Evolutionary conservation across 306 rosid genomes (phyloP), one percentile per base, ranked within the genome.

Genomic region (Carpinus viminea): DNA sequence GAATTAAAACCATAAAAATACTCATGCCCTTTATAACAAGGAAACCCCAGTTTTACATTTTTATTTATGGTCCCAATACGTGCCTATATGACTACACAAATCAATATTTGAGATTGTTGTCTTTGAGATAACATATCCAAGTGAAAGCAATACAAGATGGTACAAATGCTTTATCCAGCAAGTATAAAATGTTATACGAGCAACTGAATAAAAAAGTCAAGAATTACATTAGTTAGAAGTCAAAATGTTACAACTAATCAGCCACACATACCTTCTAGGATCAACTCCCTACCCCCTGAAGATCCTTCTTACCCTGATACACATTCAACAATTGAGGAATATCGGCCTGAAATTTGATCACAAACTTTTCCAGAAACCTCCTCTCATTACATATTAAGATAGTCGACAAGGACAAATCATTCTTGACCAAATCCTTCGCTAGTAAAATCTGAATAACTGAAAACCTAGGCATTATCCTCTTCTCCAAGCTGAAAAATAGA

Each of bases 381-480:
- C 45, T 41, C 8, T 72, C 68, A 82, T 84, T 36, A 3, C 16
- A 34, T 4, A 2, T 1, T 11, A 38, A 11, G 1, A 79, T 26
- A 60, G 73, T 45, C 5, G 18, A 3, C 56, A 61, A 61, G 5
- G 28, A 72, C 2, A 82, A 43, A 2, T 64, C 36, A 28, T 41
- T 53, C 28, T 72, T 47, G 12, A 72, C 7, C 80, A 82, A 68
- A 11, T 86, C 86, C 31, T 85, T 68, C 8, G 21, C 48, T 13
- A 21, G 12, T 80, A 82, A 59, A 76, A 77, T 65, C 47, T 53
- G 26, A 20, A 82, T 50, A 61, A 79, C 84, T 8, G 60, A 82
- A 36, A 76, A 76, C 68, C 86, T 76, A 3, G 82, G 84, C 7
- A 79, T 21, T 3, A 60, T 85, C 52, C 82, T 66, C 84, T 53